A percentile compares a stretch with the other conserved stretches of the same genome.
Evolutionary conservation across 2,329 filamentous ascomycete genomes (phyloP).

Genomic region (Fusarium sp.): DNA sequence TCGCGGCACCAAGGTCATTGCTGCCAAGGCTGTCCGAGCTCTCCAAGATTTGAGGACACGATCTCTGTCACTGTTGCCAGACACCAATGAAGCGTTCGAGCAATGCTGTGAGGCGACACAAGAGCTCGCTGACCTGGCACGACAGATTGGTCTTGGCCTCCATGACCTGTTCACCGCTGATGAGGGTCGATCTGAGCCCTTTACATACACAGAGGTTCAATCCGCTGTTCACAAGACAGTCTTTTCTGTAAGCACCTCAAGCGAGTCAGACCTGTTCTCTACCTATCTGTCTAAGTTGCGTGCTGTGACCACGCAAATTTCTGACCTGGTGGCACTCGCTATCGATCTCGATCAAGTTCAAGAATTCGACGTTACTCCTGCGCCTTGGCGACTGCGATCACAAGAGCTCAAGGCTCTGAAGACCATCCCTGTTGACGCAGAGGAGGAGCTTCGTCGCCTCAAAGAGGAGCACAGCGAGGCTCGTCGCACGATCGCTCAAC

Average conservation of each 20-base stretch:
- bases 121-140: constrained; percentile 75
- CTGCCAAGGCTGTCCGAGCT: constrained; percentile 81
- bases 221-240: constrained; percentile 69
- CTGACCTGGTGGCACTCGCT: constrained; percentile 78
- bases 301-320: constrained; percentile 71
- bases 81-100: constrained; percentile 77
- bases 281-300: constrained; percentile 77
- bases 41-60: constrained; percentile 82
- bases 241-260: constrained; percentile 62
- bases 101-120: constrained; percentile 74
- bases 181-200: constrained; percentile 76
- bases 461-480: constrained; percentile 85
- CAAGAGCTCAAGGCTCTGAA: constrained; percentile 87
- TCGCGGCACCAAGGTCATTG: constrained; percentile 85
- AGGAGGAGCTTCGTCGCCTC: constrained; percentile 85
- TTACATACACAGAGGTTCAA: constrained; percentile 76
- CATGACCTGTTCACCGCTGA: constrained; percentile 74
- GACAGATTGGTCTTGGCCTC: constrained; percentile 75
- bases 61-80: constrained; percentile 78
- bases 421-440: constrained; percentile 82
- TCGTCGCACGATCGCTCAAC: constrained; percentile 76
- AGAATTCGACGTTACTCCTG: constrained; percentile 80
- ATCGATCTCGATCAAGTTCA: constrained; percentile 78
- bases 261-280: constrained; percentile 77
- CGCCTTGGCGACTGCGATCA: constrained; percentile 87